A percentile compares a stretch with the other conserved stretches of the same genome.
These are phyloP conservation scores for Lipomyces oligophaga DNA, from an alignment of 805 yeast genomes.

Conservation along the genomic window DNA sequence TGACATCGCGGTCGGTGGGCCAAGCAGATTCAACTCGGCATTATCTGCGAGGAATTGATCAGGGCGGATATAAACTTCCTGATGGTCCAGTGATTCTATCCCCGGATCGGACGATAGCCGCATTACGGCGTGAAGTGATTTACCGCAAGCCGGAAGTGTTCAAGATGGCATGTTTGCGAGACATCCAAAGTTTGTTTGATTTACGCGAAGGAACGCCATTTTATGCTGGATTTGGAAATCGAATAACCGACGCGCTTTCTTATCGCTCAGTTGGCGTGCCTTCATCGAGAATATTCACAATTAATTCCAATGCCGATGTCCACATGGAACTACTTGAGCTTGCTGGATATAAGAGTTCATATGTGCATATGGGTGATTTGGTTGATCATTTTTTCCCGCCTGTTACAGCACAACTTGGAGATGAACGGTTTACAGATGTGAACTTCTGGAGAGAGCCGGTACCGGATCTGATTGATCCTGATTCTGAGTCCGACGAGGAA, in stretches of 20 bases:
- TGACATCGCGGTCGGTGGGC: slow-evolving; percentile 94
- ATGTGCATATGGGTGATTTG: slow-evolving; percentile 83
- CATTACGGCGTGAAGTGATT: slow-evolving; percentile 84
- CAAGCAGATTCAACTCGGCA: slow-evolving; percentile 89
- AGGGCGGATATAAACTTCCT: slow-evolving; percentile 66
- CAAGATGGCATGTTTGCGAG: slow-evolving; percentile 93
- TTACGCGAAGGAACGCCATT: slow-evolving; percentile 47
- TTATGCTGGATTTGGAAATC: slow-evolving; percentile 95
- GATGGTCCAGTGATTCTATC: slow-evolving; percentile 89
- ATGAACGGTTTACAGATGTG: slow-evolving; percentile 74
- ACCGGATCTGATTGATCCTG: slow-evolving; percentile 43
- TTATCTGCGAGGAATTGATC: slow-evolving; percentile 72
- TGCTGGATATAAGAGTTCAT: slow-evolving; percentile 87
- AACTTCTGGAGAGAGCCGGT: slow-evolving; percentile 90
- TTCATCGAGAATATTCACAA: slow-evolving; percentile 88
- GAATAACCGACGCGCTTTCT: slow-evolving; percentile 93
- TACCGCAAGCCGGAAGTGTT: slow-evolving; percentile 96
- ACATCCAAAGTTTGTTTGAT: slow-evolving; percentile 69
- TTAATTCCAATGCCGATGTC: slow-evolving; percentile 94
- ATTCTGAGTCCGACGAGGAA: slow-evolving; percentile 27
- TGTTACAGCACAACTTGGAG: slow-evolving; percentile 41
- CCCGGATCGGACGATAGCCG: slow-evolving; percentile 96
- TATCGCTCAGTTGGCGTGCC: slow-evolving; percentile 93
- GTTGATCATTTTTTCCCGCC: slow-evolving; percentile 99
- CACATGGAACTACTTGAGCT: slow-evolving; percentile 93